Conservation (phyloP, 2,329 filamentous ascomycete genomes). For the Verticillium alfalfae region DNA sequence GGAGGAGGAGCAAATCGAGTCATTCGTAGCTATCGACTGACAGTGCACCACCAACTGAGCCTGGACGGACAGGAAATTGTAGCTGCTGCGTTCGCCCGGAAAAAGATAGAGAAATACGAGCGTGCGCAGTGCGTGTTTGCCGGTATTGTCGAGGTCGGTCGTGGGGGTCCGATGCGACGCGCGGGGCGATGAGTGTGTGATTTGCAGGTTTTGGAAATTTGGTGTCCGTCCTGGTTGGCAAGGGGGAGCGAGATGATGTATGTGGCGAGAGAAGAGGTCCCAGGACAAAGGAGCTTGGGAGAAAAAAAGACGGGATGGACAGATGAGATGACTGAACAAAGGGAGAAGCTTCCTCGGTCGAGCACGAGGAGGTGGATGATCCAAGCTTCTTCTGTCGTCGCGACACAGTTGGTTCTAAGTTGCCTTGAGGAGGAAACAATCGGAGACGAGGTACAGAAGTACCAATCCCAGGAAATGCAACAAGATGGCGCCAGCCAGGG, state of each 20-base stretch:
- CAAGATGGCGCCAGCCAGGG: background rate
- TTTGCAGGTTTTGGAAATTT: background rate
- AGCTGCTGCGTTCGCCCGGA: no score
- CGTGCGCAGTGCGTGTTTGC: background rate
- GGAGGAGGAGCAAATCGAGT: background rate
- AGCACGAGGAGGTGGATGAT: constrained; percentile 3
- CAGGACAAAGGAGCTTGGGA: background rate
- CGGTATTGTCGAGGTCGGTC: background rate
- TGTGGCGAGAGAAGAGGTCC: background rate
- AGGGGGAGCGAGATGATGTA: background rate
- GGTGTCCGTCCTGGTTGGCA: background rate
- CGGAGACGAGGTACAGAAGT: background rate
- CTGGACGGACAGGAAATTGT: background rate
- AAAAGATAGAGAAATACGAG: no score
- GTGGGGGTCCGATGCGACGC: background rate
- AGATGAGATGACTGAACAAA: background rate
- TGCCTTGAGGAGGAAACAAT: background rate
- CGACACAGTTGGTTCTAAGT: background rate
- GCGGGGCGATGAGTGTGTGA: background rate
- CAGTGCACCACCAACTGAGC: background rate
- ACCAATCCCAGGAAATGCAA: background rate
- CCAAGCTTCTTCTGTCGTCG: background rate
- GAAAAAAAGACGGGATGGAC: constrained; percentile 1
- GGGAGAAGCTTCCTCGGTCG: background rate
- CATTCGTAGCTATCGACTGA: background rate